A percentile compares a stretch with the other conserved stretches of the same genome.
Evolutionary conservation across 148 eudicot species (phyloP).

Genomic region (Spergularia marina): DNA sequence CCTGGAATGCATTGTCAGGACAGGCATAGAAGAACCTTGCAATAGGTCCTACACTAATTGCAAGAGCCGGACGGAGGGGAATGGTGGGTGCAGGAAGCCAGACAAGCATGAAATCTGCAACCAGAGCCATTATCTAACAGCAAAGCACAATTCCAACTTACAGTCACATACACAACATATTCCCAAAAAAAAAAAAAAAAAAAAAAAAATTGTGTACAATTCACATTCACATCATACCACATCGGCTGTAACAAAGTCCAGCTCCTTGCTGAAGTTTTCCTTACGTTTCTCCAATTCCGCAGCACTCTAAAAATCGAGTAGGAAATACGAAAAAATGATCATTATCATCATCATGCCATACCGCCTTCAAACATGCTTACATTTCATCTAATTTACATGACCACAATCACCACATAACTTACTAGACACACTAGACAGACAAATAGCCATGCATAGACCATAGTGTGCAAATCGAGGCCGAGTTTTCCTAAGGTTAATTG

Average conservation of each 20-base stretch:
- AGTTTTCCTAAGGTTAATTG: too few species aligned
- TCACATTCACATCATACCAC: conserved; percentile 53
- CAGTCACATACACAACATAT: conserved; percentile 4
- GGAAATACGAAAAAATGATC: not conserved
- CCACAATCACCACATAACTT: too few species aligned
- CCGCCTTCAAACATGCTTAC: too few species aligned
- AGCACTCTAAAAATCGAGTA: conserved; percentile 50
- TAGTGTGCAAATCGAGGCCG: too few species aligned
- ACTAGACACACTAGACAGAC: too few species aligned
- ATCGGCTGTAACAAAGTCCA: conserved; percentile 86
- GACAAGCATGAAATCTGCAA: conserved; percentile 96
- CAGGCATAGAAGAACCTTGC: conserved; percentile 72
- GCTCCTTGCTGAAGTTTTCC: conserved; percentile 78
- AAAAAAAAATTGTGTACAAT: not conserved
- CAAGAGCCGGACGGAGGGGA: conserved; percentile 72
- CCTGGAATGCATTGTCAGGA: conserved; percentile 97
- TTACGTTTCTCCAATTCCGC: conserved; percentile 73
- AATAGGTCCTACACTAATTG: conserved; percentile 56
- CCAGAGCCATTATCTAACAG: conserved; percentile 85
- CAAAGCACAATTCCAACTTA: conserved; percentile 20
- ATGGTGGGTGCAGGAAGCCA: conserved; percentile 97
- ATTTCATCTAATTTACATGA: too few species aligned
- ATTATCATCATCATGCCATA: not conserved
- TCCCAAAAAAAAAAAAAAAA: not conserved
- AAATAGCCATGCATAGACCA: too few species aligned